Base-by-base conservation (phyloP, 306 rosid species). In the Vigna mungo region DNA sequence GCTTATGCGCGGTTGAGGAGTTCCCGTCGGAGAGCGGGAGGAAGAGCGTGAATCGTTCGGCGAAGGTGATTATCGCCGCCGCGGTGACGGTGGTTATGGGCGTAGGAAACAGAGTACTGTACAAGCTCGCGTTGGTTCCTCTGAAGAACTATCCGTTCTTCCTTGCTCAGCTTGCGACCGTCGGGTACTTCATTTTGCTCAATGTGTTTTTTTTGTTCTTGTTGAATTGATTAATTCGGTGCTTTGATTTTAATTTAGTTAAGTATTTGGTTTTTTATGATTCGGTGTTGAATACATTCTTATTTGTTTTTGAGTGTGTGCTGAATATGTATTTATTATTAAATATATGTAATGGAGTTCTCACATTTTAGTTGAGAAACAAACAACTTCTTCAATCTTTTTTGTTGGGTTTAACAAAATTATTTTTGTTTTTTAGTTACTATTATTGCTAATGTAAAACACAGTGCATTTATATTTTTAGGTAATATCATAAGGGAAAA, bases 161-260 rank as follows among this genome's bases (percentile, higher is more conserved):
- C 81, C 92, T 93, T 39, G 98, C 98, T 41, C 98, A 93, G 91
- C 89, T 93, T 66, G 94, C 98, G 18, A 90, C 98, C 61, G 80
- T 89, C 86, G 96, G 94, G 98, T 93, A 88, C 85, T 74, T 60
- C 11, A 2, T 46, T 74, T 17, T 49, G 2, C 14, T 65, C 34
- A 11, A 41, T 65, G 10, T 16, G 23, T 14, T 3, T 66, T 66
- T 4, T 16, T 47, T 46, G 4, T 74, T 48, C 62, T 61, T 32
- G 60, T 46, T 74, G n/a, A 3, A 36, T 37, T 17, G 51, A 60
- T 58, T 36, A 46, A 46, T 59, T 12, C 30, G 9, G 12, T 23
- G 52, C 69, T 44, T 44, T 1, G 27, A 16, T 44, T 20, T 25
- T 44, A 7, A 18, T 23, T 11, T 17, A n/a, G 5, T n/a, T 49